Evolutionary conservation across 441 rosid species (phyloP).

Genomic region (Pelargonium exstipulatum): DNA sequence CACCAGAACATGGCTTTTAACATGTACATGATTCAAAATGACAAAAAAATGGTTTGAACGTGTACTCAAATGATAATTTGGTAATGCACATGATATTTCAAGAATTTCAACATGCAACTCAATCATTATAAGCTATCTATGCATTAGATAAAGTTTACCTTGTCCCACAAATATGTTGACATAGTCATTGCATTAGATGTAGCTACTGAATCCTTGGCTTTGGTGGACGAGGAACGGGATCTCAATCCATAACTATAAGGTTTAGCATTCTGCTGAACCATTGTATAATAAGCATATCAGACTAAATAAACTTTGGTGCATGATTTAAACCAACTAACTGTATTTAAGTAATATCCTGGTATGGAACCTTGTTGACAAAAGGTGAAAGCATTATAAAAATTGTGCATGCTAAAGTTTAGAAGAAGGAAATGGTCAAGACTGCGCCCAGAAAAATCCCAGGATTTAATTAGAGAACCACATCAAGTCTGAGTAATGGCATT

Average conservation of each 20-base stretch:
- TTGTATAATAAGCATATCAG: conserved; percentile 11
- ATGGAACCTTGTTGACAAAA: neutral
- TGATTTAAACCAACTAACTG: neutral
- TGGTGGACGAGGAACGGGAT: conserved; percentile 46
- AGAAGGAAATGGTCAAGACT: neutral
- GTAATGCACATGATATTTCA: neutral
- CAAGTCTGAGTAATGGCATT: neutral
- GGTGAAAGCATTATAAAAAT: neutral
- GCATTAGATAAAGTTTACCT: conserved; percentile 39
- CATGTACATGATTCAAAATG: neutral
- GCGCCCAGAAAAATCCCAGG: neutral
- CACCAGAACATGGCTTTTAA: neutral
- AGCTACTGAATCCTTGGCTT: conserved; percentile 39
- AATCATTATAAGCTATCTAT: neutral
- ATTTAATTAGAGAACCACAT: neutral
- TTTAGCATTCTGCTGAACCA: conserved; percentile 47
- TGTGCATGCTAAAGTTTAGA: conserved; percentile 5
- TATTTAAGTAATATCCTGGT: neutral
- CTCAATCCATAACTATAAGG: conserved; percentile 57
- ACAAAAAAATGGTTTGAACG: too few species aligned
- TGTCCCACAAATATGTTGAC: conserved; percentile 63
- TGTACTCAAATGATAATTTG: neutral
- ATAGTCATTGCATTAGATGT: conserved; percentile 33
- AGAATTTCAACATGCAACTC: neutral
- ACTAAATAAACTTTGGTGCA: neutral